Evolutionary conservation across 352 stramenopile species (phyloP), one percentile per base, ranked within the genome.

Genomic region (Pythium insidiosum): DNA sequence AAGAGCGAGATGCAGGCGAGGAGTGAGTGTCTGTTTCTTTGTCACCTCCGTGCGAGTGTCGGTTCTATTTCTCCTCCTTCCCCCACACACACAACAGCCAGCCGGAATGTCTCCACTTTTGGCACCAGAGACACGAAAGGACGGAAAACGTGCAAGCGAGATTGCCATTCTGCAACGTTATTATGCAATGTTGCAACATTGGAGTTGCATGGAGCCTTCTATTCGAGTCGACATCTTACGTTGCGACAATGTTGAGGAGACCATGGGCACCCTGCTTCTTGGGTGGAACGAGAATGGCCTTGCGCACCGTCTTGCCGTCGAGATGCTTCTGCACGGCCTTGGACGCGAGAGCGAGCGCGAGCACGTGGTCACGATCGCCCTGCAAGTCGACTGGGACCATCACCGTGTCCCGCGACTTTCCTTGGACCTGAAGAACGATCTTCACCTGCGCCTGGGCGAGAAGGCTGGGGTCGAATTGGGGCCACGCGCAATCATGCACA

Each of bases 401-500:
- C 38, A 93, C 73, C 16, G 70, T 87, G 53, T 84, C 80, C 24
- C 78, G 75, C 23, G 66, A 62, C 45, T 88, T 90, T 37, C 81
- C 75, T 44, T 86, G 65, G 26, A 93, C 74, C 38, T 93, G 81
- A 20, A 93, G 58, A 39, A 90, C 77, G 48, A 89, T 73, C 61
- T 89, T 86, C 33, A 89, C 69, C 61, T 88, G 62, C 30, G 77
- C 81, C 35, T 58, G 56, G 15, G 78, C 69, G 16, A 93, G 62
- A 53, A 88, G 42, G 24, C 42, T 45, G 3, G 53, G 37, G 35
- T 93, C 72, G 45, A 72, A 87, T 15, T 46, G 30, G 18, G 81
- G 81, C 78, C 78, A 93, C 21, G 55, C 18, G 21, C 46, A 63
- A 22, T 71, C 47, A 56, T 93, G 78, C 4, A 93, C 78, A 28